These are phyloP conservation scores for Sporisorium graminicola DNA, from an alignment of 1,284 basidiomycete species.

Conservation along the genomic window DNA sequence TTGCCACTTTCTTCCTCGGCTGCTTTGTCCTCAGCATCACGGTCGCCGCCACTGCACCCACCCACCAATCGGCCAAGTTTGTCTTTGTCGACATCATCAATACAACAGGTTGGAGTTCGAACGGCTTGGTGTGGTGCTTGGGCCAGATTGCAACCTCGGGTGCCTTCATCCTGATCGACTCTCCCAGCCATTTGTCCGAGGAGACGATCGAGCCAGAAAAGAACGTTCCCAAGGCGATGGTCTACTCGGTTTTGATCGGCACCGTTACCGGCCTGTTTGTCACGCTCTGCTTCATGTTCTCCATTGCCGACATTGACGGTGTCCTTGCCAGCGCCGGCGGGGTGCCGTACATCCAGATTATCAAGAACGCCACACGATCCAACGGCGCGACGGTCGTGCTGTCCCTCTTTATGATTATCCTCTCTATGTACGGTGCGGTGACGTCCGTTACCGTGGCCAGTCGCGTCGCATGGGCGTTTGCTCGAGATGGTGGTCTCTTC, in stretches of 20 bases:
- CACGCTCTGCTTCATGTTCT: slow-evolving; percentile 43
- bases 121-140: slow-evolving; percentile 31
- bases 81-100: slow-evolving; percentile 43
- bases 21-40: slow-evolving; percentile 40
- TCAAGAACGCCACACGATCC: slow-evolving; percentile 33
- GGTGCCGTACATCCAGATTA: slow-evolving; percentile 36
- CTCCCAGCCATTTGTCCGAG: slow-evolving; percentile 37
- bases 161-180: slow-evolving; percentile 37
- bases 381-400: slow-evolving; percentile 38
- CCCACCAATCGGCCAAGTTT: slow-evolving; percentile 31
- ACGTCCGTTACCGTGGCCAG: slow-evolving; percentile 34
- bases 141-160: slow-evolving; percentile 38
- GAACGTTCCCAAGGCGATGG: slow-evolving; percentile 43
- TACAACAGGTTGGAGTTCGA: slow-evolving; percentile 28
- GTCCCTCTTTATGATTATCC: slow-evolving; percentile 36
- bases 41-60: slow-evolving; percentile 29
- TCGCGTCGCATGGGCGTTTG: slow-evolving; percentile 38
- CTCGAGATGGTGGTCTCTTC: slow-evolving; percentile 33
- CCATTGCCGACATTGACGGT: slow-evolving; percentile 39
- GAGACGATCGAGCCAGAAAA: slow-evolving; percentile 39
- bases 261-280: slow-evolving; percentile 35
- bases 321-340: slow-evolving; percentile 27
- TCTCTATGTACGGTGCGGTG: slow-evolving; percentile 37
- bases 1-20: slow-evolving; percentile 30
- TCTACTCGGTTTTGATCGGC: slow-evolving; percentile 36